Conservation (phyloP, 352 stramenopile genomes). For the Pseudoperonospora humuli region DNA sequence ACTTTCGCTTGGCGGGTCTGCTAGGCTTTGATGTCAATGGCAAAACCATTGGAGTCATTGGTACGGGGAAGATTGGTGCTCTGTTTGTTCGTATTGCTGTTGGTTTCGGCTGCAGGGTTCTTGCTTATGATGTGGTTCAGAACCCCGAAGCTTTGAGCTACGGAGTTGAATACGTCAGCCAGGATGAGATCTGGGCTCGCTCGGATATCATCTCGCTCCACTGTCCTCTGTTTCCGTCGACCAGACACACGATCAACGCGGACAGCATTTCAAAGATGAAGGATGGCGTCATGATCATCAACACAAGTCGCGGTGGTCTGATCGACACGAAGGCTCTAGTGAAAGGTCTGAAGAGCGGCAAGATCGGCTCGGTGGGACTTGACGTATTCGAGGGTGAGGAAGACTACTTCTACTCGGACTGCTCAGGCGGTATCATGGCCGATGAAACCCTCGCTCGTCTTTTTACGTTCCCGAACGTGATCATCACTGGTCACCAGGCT, state of each 20-base stretch:
- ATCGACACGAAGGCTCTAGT: conserved; percentile 82
- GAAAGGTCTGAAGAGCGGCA: conserved; percentile 62
- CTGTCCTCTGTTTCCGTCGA: conserved; percentile 76
- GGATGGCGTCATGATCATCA: conserved; percentile 85
- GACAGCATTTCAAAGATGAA: conserved; percentile 84
- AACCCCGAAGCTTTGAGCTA: conserved; percentile 36
- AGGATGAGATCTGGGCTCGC: conserved; percentile 53
- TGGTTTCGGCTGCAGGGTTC: conserved; percentile 36
- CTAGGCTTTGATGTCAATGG: conserved; percentile 60
- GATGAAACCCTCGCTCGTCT: conserved; percentile 66
- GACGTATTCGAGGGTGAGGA: conserved; percentile 86
- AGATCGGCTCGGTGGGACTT: conserved; percentile 70
- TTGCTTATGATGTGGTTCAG: conserved; percentile 61
- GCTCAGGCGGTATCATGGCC: conserved; percentile 53
- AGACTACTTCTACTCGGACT: conserved; percentile 74
- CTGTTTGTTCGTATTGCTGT: conserved; percentile 44
- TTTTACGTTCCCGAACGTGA: conserved; percentile 78
- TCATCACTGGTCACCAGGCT: conserved; percentile 74
- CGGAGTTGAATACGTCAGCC: conserved; percentile 29
- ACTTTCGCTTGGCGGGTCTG: conserved; percentile 57
- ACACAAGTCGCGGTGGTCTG: conserved; percentile 82
- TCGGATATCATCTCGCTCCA: conserved; percentile 87
- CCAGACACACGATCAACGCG: conserved; percentile 79
- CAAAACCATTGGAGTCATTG: conserved; percentile 67
- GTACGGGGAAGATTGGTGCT: conserved; percentile 42